A percentile compares a stretch with the other conserved stretches of the same genome.
These are phyloP conservation scores for Fraxinus sp. DNA, from an alignment of 305 asterid genomes.

Conservation along the genomic window DNA sequence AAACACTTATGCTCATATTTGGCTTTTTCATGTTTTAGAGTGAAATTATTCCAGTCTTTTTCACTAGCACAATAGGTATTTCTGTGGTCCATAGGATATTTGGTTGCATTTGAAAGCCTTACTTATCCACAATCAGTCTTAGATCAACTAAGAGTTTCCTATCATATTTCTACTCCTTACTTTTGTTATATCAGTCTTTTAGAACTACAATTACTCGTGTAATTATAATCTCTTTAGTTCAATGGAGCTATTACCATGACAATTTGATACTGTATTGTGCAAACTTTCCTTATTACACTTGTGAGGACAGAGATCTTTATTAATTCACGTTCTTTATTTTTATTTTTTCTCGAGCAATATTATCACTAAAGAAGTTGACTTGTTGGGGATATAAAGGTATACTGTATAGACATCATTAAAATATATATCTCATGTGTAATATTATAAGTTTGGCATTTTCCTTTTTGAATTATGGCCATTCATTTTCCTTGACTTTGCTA, in stretches of 20 bases:
- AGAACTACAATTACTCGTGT: not conserved
- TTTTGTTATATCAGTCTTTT: not conserved
- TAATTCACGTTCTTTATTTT: not conserved
- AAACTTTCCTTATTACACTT: not conserved
- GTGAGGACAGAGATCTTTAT: not conserved
- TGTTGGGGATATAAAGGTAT: not conserved
- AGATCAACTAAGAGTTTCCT: not conserved
- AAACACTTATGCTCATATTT: not conserved
- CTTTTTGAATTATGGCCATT: not conserved
- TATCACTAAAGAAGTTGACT: not conserved
- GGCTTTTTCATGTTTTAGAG: not conserved
- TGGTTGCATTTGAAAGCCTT: not conserved
- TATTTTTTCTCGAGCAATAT: not conserved
- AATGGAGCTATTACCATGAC: not conserved
- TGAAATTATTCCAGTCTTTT: not conserved
- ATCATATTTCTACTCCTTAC: not conserved
- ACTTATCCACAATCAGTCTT: not conserved
- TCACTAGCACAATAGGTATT: not conserved
- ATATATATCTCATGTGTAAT: not conserved
- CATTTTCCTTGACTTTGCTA: conserved; percentile 19
- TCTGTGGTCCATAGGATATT: not conserved
- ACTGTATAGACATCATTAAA: not conserved
- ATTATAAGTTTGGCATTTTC: not conserved
- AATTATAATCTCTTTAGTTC: not conserved
- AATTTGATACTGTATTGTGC: too few species aligned